A percentile compares a stretch with the other conserved stretches of the same genome.
phyloP scores from a whole-genome alignment of 2,329 filamentous ascomycete genomes.

The Phialophora chinensis region DNA sequence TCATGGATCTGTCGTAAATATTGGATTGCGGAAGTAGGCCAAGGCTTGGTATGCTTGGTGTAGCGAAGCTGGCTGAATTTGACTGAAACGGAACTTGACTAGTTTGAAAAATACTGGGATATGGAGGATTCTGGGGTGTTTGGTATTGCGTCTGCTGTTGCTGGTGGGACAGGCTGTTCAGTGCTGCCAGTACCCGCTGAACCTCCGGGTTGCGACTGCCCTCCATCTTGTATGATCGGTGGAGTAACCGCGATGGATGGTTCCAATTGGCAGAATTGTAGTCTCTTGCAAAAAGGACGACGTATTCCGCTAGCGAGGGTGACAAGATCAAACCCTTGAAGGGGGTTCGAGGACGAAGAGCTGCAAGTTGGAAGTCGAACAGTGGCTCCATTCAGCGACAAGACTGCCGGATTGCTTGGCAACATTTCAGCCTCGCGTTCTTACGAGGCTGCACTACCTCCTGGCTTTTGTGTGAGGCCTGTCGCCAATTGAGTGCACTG shows the following conservation, averaged over 20 bases:
- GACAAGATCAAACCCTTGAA: background rate
- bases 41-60: conserved; percentile 24
- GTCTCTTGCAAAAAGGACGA: background rate
- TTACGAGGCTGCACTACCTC: background rate
- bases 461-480: too few relatives aligned
- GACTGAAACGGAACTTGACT: background rate
- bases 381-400: background rate
- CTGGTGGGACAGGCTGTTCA: conserved; percentile 31
- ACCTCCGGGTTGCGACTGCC: conserved; percentile 36
- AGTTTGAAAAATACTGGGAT: background rate
- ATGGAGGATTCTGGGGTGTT: background rate
- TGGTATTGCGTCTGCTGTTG: conserved; percentile 2
- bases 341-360: background rate
- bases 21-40: conserved; percentile 23
- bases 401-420: background rate
- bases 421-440: background rate
- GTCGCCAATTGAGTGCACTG: too few relatives aligned
- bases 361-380: background rate
- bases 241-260: background rate
- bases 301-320: background rate
- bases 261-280: background rate
- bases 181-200: conserved; percentile 34
- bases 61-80: background rate
- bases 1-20: conserved; percentile 18
- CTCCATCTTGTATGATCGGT: conserved; percentile 20